These are phyloP conservation scores for Amaranthus tricolor DNA, from an alignment of 179 eudicot genomes.

Conservation along the genomic window DNA sequence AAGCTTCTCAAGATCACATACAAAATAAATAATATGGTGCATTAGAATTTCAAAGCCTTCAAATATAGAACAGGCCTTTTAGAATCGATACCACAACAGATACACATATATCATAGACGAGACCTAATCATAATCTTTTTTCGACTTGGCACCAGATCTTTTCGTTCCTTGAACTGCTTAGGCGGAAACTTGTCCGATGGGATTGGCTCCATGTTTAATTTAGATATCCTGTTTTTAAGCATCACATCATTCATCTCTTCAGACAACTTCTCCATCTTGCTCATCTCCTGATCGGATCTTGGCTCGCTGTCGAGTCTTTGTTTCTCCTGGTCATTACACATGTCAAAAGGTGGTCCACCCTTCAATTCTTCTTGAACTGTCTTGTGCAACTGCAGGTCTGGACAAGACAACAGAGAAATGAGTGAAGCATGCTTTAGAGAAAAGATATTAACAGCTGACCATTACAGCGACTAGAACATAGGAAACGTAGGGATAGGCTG, in stretches of 20 bases:
- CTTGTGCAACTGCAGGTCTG: conserved; percentile 31
- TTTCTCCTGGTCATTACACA: conserved; percentile 27
- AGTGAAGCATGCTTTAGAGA: too few species aligned
- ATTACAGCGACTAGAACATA: too few species aligned
- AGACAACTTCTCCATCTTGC: conserved; percentile 36
- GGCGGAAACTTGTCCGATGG: conserved; percentile 33
- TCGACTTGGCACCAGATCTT: conserved; percentile 20
- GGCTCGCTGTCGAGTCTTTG: conserved; percentile 26
- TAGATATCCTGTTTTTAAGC: conserved; percentile 24
- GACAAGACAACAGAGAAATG: too few species aligned
- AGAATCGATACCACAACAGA: too few species aligned
- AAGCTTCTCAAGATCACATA: too few species aligned
- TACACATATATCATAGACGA: conserved; percentile 38
- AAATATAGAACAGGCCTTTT: too few species aligned
- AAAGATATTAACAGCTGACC: too few species aligned
- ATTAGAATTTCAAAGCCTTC: too few species aligned
- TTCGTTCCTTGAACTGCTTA: conserved; percentile 34
- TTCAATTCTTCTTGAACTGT: conserved; percentile 40
- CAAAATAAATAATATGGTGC: too few species aligned
- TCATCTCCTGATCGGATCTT: conserved; percentile 41
- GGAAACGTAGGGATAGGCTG: too few species aligned
- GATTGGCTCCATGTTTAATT: conserved; percentile 21
- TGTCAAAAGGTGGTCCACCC: conserved; percentile 17
- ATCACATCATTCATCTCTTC: conserved; percentile 33
- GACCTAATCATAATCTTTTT: conserved; percentile 63